Evolutionary conservation across 164 flowering plant species (phyloP).

Genomic region (Saururus chinensis): DNA sequence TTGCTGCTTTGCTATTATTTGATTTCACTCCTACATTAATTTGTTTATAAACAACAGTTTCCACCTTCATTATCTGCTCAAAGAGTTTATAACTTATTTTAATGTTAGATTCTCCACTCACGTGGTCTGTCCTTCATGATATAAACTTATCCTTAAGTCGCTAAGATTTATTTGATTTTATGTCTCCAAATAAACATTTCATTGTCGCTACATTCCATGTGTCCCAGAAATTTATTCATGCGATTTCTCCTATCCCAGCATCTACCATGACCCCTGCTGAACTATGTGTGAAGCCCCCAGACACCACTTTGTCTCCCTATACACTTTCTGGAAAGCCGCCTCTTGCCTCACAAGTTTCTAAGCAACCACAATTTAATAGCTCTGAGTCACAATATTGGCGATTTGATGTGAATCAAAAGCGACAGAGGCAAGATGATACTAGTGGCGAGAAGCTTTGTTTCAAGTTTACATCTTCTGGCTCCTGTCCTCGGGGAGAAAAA

Average conservation of each 20-base stretch:
- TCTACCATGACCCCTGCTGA: slow-evolving; percentile 68
- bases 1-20: no score
- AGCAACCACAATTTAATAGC: slow-evolving; percentile 28
- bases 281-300: slow-evolving; percentile 50
- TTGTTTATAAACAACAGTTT: no score
- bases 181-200: background rate
- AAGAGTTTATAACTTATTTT: no score
- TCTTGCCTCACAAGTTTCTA: slow-evolving; percentile 25
- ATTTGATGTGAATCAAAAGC: slow-evolving; percentile 76
- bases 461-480: slow-evolving; percentile 72
- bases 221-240: slow-evolving; percentile 95
- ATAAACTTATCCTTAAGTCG: background rate
- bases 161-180: background rate
- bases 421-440: slow-evolving; percentile 50
- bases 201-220: slow-evolving; percentile 10
- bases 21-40: no score
- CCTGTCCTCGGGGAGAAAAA: slow-evolving; percentile 68
- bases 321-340: slow-evolving; percentile 17
- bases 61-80: background rate
- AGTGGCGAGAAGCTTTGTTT: slow-evolving; percentile 61
- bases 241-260: slow-evolving; percentile 93
- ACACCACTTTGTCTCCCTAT: slow-evolving; percentile 74
- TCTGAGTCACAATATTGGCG: slow-evolving; percentile 89
- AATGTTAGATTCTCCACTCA: background rate
- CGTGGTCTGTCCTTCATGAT: background rate